Percentiles rank a stretch among this genome's conserved stretches.
phyloP scores from a whole-genome alignment of 345 rosid species.

The Pistacia integerrima region DNA sequence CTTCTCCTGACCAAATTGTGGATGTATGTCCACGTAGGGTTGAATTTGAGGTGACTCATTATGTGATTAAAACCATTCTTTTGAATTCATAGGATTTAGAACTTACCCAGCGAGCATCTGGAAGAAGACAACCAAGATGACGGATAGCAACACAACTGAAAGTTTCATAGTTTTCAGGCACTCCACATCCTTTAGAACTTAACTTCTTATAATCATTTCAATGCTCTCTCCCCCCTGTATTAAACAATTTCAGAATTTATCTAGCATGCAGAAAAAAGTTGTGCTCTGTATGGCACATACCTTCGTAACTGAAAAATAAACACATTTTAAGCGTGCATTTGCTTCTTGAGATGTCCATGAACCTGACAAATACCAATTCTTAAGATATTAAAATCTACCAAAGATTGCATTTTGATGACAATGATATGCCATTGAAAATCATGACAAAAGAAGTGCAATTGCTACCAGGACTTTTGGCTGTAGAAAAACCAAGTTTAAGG shows the following conservation, averaged over 20 bases:
- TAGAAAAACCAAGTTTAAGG: conserved; percentile 14
- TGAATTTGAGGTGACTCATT: background rate
- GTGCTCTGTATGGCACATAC: conserved; percentile 25
- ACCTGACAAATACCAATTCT: conserved; percentile 34
- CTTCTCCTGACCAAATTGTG: no score
- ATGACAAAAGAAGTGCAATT: background rate
- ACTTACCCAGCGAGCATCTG: conserved; percentile 83
- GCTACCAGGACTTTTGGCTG: conserved; percentile 22
- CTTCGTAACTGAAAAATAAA: conserved; percentile 67
- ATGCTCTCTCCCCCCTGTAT: conserved; percentile 72
- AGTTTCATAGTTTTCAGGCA: conserved; percentile 46
- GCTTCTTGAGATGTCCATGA: conserved; percentile 38
- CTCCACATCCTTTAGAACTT: conserved; percentile 45
- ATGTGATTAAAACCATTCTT: background rate
- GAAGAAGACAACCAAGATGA: conserved; percentile 82
- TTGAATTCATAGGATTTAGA: background rate
- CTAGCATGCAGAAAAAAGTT: background rate
- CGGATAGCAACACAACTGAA: conserved; percentile 65
- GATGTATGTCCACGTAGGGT: no score
- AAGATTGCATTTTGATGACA: background rate
- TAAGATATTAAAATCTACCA: background rate
- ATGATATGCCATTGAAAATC: background rate
- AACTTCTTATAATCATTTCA: conserved; percentile 53
- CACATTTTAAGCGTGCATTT: conserved; percentile 69
- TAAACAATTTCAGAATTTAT: conserved; percentile 1